phyloP scores from a whole-genome alignment of 257 asterid species.

The Lantana camara region DNA sequence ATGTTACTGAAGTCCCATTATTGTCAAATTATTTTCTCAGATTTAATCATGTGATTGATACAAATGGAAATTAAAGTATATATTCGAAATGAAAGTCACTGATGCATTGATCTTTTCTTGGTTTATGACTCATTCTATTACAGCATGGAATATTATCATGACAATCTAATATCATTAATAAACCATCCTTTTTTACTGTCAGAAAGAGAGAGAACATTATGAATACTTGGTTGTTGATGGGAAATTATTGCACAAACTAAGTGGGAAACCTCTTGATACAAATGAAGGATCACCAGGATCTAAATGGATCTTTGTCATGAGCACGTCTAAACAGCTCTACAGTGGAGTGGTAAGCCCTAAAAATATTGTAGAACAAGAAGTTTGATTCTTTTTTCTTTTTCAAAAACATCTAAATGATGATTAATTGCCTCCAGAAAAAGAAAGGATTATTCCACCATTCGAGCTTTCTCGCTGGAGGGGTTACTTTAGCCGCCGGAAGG shows the following conservation, averaged over 20 bases:
- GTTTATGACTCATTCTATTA: neutral
- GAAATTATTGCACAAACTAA: conserved; percentile 45
- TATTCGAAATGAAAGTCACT: too few relatives aligned
- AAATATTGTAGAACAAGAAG: neutral
- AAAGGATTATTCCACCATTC: conserved; percentile 78
- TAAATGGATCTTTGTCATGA: conserved; percentile 76
- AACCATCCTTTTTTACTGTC: conserved; percentile 5
- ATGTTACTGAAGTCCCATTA: conserved; percentile 31
- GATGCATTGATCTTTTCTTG: neutral
- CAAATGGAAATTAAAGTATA: too few relatives aligned
- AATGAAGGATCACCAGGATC: conserved; percentile 37
- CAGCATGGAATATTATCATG: neutral
- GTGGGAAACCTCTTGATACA: conserved; percentile 52
- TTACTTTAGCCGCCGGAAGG: conserved; percentile 76
- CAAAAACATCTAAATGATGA: conserved; percentile 8
- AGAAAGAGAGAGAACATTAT: conserved; percentile 73
- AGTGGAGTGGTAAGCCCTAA: conserved; percentile 52
- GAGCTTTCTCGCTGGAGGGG: conserved; percentile 80
- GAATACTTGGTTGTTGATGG: conserved; percentile 59
- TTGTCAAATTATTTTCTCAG: too few relatives aligned
- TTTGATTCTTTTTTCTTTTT: conserved; percentile 11
- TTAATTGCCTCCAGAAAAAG: conserved; percentile 51
- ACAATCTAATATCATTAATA: too few relatives aligned
- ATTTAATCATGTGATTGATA: too few relatives aligned
- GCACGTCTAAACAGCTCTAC: conserved; percentile 64